A percentile compares a stretch with the other conserved stretches of the same genome.
Evolutionary conservation across 2,329 filamentous ascomycete genomes (phyloP).

Genomic region (Cladophialophora psammophila): DNA sequence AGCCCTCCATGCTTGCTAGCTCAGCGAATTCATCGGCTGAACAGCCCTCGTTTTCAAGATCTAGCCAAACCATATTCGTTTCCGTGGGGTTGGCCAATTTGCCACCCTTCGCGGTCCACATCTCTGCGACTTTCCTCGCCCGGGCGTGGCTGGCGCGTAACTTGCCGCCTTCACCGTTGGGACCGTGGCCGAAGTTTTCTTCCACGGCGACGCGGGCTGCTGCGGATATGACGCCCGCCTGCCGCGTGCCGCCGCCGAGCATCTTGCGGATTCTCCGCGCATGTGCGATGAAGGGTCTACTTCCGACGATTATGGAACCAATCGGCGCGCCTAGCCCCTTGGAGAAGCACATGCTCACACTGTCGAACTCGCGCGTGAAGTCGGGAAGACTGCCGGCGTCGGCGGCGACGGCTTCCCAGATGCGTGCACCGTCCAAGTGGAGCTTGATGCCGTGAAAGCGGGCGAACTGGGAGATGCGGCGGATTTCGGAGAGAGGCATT

Average conservation of each 20-base stretch:
- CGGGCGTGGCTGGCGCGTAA: conserved; percentile 67
- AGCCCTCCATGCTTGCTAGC: conserved; percentile 63
- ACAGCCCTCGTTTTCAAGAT: conserved; percentile 69
- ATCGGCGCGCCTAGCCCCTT: conserved; percentile 85
- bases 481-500: conserved; percentile 75
- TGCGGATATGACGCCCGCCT: conserved; percentile 77
- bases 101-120: conserved; percentile 76
- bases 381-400: conserved; percentile 72
- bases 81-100: conserved; percentile 73
- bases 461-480: conserved; percentile 74
- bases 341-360: conserved; percentile 77
- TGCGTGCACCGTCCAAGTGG: conserved; percentile 79
- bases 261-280: conserved; percentile 80
- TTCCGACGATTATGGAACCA: conserved; percentile 75
- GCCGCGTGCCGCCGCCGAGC: conserved; percentile 79
- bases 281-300: conserved; percentile 66
- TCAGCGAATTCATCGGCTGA: conserved; percentile 61
- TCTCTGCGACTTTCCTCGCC: conserved; percentile 66
- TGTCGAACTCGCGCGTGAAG: conserved; percentile 74
- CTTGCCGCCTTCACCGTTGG: conserved; percentile 66
- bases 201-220: conserved; percentile 79
- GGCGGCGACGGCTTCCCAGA: conserved; percentile 81
- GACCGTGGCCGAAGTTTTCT: conserved; percentile 73
- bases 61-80: conserved; percentile 93
- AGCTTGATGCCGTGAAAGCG: conserved; percentile 69